phyloP scores from a whole-genome alignment of 306 rosid genomes.

The Rosa multiflora region DNA sequence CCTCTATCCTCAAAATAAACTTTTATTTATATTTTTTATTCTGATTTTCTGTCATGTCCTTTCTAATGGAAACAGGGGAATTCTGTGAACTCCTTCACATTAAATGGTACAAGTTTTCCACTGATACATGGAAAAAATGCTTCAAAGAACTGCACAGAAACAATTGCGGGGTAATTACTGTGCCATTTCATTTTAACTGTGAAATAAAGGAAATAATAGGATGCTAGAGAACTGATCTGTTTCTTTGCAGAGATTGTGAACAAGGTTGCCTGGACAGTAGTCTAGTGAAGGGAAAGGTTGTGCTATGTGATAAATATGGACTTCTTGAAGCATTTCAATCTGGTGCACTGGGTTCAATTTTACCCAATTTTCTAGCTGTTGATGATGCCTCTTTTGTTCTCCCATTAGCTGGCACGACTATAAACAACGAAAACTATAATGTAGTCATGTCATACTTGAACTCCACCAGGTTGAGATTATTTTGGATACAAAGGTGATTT shows the following conservation, averaged over 20 bases:
- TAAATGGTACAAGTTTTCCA: constrained; percentile 25
- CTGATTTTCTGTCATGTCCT: neutral
- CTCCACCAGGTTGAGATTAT: constrained; percentile 15
- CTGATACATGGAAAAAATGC: constrained; percentile 20
- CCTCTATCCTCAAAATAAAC: neutral
- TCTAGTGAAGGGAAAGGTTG: constrained; percentile 39
- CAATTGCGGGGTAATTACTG: neutral
- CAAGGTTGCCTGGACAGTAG: neutral
- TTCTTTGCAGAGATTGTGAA: neutral
- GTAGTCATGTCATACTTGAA: constrained; percentile 13
- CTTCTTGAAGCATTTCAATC: neutral
- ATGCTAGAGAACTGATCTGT: neutral
- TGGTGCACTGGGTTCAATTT: constrained; percentile 20
- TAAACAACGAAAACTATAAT: neutral
- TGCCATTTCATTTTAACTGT: neutral
- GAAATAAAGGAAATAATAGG: neutral
- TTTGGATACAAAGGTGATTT: neutral
- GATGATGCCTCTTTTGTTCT: neutral
- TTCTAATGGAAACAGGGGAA: constrained; percentile 24
- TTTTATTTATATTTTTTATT: neutral
- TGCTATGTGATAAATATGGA: constrained; percentile 15
- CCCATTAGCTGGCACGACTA: constrained; percentile 11
- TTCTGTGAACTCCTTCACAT: constrained; percentile 26
- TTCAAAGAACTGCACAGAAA: constrained; percentile 4
- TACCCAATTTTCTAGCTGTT: neutral